Conservation (phyloP, 2,329 filamentous ascomycete genomes). For the Ophiostoma fasciatum region DNA sequence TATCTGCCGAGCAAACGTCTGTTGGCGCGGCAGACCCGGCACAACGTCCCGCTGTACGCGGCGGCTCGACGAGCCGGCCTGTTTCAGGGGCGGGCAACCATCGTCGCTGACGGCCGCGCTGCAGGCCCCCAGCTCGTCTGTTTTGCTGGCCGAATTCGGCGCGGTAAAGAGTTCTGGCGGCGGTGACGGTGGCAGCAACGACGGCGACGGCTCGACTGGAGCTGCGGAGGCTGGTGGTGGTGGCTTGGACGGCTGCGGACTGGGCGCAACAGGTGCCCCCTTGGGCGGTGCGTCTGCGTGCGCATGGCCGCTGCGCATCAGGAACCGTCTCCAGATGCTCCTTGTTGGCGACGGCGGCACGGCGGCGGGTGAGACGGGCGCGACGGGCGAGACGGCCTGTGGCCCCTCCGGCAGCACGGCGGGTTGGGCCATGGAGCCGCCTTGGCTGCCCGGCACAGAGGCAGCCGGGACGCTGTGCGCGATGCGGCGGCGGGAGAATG, state of each 20-base stretch:
- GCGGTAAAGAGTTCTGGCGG: not conserved
- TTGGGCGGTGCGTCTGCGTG: not conserved
- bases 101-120: not conserved
- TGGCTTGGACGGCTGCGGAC: not conserved
- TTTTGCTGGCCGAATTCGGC: not conserved
- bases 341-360: slow-evolving; percentile 13
- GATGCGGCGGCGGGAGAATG: not conserved
- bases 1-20: slow-evolving; percentile 70
- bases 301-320: slow-evolving; percentile 4
- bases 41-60: slow-evolving; percentile 48
- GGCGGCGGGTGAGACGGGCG: slow-evolving; percentile 9
- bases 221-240: not conserved
- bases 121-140: not conserved
- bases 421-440: slow-evolving; percentile 7
- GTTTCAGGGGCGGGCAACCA: not conserved
- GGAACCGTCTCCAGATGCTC: slow-evolving; percentile 10
- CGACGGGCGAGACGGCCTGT: not conserved
- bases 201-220: no score
- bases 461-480: slow-evolving; percentile 1
- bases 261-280: not conserved
- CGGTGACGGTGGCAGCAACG: not conserved
- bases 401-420: slow-evolving; percentile 1
- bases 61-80: slow-evolving; percentile 15
- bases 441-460: slow-evolving; percentile 2
- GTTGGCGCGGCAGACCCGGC: slow-evolving; percentile 58